Evolutionary conservation across 2,329 filamentous ascomycete species (phyloP), one percentile per base, ranked within the genome.

Genomic region (Neonectria ditissima): DNA sequence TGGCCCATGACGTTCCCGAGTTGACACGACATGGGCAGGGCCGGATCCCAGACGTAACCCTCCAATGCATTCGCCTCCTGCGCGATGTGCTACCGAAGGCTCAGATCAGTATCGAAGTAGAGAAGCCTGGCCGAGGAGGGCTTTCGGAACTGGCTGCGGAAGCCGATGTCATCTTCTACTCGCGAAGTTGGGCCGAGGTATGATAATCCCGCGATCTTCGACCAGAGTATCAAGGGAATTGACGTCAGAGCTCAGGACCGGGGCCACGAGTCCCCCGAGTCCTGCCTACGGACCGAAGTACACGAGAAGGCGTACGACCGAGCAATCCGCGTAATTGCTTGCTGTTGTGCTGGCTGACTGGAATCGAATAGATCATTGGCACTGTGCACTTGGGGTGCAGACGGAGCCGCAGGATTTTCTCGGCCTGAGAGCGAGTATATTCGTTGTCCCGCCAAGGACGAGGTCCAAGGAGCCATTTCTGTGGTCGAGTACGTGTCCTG

Each of bases 141-240:
- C 81, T 93, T 59, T 78, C 81, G 53, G 81, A 86, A 28, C 82
- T 92, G 51, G 89, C 89, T 26, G 80, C 81, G 39, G 81, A 85
- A 69, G 90, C 89, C 24, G 88, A 93, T 72, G 84, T 92, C 18
- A 86, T 93, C n/a, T 92, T 93, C 75, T 93, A 90, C 78, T 92
- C 91, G 13, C 86, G 84, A 70, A 83, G 82, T 54, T 93, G 91
- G 91, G 91, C 91, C 63, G 84, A 89, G 80, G 89, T 90, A 78
- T 77, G 76, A 69, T 48, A 39, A 48, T 58, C 51, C 39, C 53
- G 57, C 48, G 47, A 61, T 51, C 22, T 30, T 44, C 50, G 53
- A 61, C 47, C 58, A 59, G 28, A 32, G 45, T 32, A 41, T 52
- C 41, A 26, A 32, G 59, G 50, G 48, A 47, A 48, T 67, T 74